Evolutionary conservation across 257 asterid genomes (phyloP).

Genomic region (Przewalskia tangutica): DNA sequence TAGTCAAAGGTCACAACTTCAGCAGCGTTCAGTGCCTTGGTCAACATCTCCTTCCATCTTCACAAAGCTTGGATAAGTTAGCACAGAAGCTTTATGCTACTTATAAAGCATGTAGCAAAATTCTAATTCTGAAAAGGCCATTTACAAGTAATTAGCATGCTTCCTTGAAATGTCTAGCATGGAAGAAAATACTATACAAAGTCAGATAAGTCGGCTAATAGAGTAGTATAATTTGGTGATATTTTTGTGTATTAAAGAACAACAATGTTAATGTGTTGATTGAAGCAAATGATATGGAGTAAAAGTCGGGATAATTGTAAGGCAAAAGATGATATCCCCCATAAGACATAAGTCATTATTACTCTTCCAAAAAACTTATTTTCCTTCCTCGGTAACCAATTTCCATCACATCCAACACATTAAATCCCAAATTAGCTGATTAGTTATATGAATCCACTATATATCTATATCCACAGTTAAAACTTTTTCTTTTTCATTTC

Average conservation of each 20-base stretch:
- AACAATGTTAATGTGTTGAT: neutral
- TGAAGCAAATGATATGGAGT: neutral
- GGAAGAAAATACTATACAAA: neutral
- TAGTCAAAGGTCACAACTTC: constrained; percentile 79
- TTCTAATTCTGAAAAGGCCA: neutral
- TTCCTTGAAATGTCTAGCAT: neutral
- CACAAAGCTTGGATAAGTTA: constrained; percentile 10
- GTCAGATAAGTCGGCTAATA: neutral
- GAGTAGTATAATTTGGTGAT: neutral
- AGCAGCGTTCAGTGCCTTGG: constrained; percentile 42
- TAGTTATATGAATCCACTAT: neutral
- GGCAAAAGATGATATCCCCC: neutral
- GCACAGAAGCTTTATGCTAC: neutral
- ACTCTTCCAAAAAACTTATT: neutral
- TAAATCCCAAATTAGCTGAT: neutral
- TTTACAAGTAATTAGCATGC: neutral
- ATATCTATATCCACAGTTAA: neutral
- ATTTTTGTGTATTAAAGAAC: neutral
- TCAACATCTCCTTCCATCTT: constrained; percentile 78
- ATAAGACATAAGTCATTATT: neutral
- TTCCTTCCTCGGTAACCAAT: neutral
- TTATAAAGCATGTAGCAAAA: neutral
- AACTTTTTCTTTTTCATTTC: neutral
- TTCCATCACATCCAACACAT: neutral
- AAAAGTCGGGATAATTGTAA: no score